Evolutionary conservation across 192 early-diverging fungal genomes (phyloP), one percentile per base, ranked within the genome.

Genomic region (Neocallimastix lanati): DNA sequence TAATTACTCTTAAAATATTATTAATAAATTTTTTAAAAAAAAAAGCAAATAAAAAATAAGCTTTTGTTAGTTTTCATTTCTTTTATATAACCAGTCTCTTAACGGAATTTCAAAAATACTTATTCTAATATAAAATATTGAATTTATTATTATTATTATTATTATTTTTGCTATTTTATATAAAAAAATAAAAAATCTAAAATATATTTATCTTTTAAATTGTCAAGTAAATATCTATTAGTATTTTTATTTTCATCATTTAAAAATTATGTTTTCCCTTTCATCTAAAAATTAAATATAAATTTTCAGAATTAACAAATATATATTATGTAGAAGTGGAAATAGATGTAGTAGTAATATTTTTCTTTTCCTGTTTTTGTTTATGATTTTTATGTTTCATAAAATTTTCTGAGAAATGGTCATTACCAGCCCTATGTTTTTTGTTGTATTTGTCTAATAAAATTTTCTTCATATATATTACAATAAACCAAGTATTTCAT

Each of bases 341-440:
- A n/a, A n/a, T n/a, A n/a, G n/a, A n/a, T n/a, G n/a, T n/a, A n/a
- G n/a, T n/a, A n/a, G n/a, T n/a, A n/a, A n/a, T n/a, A n/a, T n/a
- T n/a, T n/a, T n/a, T n/a, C n/a, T n/a, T n/a, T n/a, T n/a, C n/a
- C n/a, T n/a, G n/a, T n/a, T n/a, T n/a, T n/a, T n/a, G n/a, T n/a
- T n/a, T n/a, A n/a, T n/a, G n/a, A 29, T 80, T 37, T 29, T 30
- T 33, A 29, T 83, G 21, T 80, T 81, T 86, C 30, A 90, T 29
- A 81, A 88, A 88, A 28, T 82, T 81, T 38, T 84, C 84, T 83
- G 38, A 82, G 80, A 90, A 90, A 18, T 88, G 86, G 78, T 87
- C 67, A 27, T 80, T 81, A 16, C 88, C 87, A 29, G 83, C 79
- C 37, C 86, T 78, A 78, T 88, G 89, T n/a, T 77, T 86, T 86